Evolutionary conservation across 2,329 filamentous ascomycete species (phyloP).

Genomic region (Diaporthe sp.): DNA sequence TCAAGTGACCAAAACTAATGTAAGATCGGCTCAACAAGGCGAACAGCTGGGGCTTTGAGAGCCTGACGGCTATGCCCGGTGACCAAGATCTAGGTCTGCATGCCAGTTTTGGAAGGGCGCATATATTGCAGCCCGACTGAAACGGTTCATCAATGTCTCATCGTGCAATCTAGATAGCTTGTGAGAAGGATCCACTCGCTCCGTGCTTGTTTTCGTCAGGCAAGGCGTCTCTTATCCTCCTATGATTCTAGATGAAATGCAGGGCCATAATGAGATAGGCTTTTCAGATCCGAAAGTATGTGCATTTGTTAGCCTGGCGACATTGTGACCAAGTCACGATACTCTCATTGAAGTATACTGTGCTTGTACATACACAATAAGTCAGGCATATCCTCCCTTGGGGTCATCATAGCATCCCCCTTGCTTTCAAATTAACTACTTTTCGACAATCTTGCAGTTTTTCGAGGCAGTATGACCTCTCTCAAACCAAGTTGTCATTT

Average conservation of each 20-base stretch:
- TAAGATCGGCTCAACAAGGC: conserved; percentile 1
- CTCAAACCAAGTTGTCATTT: not conserved
- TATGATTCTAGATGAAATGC: not conserved
- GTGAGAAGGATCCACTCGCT: not conserved
- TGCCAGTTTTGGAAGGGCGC: not conserved
- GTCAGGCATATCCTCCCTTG: not conserved
- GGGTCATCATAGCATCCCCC: no score
- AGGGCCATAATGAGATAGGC: not conserved
- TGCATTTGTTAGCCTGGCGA: not conserved
- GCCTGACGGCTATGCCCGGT: not conserved
- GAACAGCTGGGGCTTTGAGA: not conserved
- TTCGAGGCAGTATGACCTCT: no score
- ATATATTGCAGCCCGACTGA: not conserved
- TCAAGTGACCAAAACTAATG: conserved; percentile 17
- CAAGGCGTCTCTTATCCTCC: not conserved
- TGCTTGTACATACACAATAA: not conserved
- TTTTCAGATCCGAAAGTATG: no score
- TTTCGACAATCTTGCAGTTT: no score
- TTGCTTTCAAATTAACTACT: no score
- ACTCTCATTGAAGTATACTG: not conserved
- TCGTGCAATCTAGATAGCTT: not conserved
- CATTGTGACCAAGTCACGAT: not conserved
- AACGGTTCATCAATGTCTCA: no score
- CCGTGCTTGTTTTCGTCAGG: not conserved
- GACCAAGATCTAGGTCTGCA: not conserved